A percentile compares a stretch with the other conserved stretches of the same genome.
These are phyloP conservation scores for Leccinum fuscescens DNA, from an alignment of 1,284 basidiomycete species.

Conservation along the genomic window DNA sequence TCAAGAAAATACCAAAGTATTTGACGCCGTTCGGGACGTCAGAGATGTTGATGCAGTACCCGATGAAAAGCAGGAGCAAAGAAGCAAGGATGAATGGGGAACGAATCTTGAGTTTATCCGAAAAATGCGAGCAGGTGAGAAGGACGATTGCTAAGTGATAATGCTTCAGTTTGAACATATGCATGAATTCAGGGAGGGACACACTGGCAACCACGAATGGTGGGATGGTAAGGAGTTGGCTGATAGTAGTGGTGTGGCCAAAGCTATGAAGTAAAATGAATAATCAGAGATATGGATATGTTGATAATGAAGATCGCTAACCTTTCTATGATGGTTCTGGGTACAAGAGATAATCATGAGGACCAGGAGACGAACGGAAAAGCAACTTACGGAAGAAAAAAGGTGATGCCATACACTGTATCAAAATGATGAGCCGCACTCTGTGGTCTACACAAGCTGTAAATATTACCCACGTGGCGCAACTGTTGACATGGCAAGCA, in stretches of 20 bases:
- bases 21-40: constrained; percentile 44
- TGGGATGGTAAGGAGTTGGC: constrained; percentile 68
- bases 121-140: constrained; percentile 52
- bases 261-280: constrained; percentile 40
- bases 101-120: constrained; percentile 57
- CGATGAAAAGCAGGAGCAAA: constrained; percentile 51
- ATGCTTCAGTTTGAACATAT: neutral
- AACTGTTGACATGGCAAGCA: constrained; percentile 59
- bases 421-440: constrained; percentile 6
- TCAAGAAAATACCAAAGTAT: constrained; percentile 68
- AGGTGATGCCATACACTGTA: constrained; percentile 55
- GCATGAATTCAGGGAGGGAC: constrained; percentile 18
- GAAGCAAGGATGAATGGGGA: constrained; percentile 60
- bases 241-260: constrained; percentile 54
- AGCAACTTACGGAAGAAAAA: constrained; percentile 60
- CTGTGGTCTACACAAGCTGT: neutral
- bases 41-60: constrained; percentile 64
- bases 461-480: constrained; percentile 48
- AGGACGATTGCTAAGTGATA: constrained; percentile 47
- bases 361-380: neutral
- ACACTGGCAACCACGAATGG: constrained; percentile 63
- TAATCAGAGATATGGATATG: neutral
- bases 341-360: too few relatives aligned
- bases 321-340: constrained; percentile 62
- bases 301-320: constrained; percentile 28